phyloP scores from a whole-genome alignment of 345 rosid species.

The Laguncularia racemosa region DNA sequence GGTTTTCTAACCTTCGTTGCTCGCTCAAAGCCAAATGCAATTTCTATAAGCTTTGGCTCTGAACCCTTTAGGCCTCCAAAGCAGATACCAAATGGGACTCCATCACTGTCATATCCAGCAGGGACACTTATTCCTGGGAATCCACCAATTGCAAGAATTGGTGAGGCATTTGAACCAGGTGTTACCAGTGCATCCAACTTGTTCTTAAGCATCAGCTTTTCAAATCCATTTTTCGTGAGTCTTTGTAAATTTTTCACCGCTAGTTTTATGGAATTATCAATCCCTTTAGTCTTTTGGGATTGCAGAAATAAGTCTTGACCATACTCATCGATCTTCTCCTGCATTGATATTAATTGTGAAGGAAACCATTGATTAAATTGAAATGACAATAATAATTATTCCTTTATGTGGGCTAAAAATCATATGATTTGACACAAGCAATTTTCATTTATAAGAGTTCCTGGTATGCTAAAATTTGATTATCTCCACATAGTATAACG shows the following conservation, averaged over 20 bases:
- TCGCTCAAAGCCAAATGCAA: conserved; percentile 69
- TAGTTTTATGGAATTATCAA: conserved; percentile 16
- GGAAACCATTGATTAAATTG: not conserved
- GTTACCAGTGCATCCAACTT: conserved; percentile 53
- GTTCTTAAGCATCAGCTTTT: conserved; percentile 40
- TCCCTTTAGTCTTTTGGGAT: conserved; percentile 35
- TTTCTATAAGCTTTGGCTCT: conserved; percentile 63
- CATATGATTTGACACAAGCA: not conserved
- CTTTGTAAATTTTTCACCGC: conserved; percentile 21
- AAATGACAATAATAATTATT: not conserved
- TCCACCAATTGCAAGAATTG: conserved; percentile 58
- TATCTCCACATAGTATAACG: too few species aligned
- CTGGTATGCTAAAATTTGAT: not conserved
- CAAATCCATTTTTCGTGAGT: conserved; percentile 37
- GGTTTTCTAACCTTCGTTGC: conserved; percentile 51
- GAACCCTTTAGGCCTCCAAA: conserved; percentile 56
- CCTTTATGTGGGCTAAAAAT: not conserved
- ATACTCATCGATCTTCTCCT: conserved; percentile 44
- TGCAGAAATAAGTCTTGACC: conserved; percentile 35
- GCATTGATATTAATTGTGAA: conserved; percentile 4
- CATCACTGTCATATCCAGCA: conserved; percentile 41
- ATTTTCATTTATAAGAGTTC: not conserved
- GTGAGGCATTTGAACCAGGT: conserved; percentile 4
- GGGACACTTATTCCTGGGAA: conserved; percentile 64
- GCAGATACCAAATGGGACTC: conserved; percentile 54